Base-by-base conservation (phyloP, 2,329 filamentous ascomycete species). In the Blastomyces emzantsi region DNA sequence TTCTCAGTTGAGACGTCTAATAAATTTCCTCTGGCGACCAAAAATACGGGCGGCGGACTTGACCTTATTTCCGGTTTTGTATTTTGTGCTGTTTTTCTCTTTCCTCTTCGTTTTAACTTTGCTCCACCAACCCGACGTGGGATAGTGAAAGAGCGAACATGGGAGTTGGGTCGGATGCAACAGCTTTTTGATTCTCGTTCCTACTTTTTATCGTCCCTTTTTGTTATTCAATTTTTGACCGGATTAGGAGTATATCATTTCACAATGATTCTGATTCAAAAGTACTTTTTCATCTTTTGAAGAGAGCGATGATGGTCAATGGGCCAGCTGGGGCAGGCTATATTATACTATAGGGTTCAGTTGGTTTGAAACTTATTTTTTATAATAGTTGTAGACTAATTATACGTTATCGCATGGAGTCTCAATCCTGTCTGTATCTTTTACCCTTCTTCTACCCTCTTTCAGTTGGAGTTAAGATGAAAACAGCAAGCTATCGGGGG, bases 241-340 rank as follows among this genome's bases (percentile, higher is more conserved):
- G 60, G 52, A 28, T 47, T 22, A 28, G 25, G 67, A 63, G 67
- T 19, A 68, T 66, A 70, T 55, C 62, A 64, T 64, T 64, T 64
- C 60, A 51, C 22, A 51, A 4, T 28, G 4, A 28, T 28, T 22
- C 49, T 22, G n/a, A 7, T 51, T 47, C 22, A 51, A 51, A 51
- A 51, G 49, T 22, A 28, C 17, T 65, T 68, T 63, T 19, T 5
- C 36, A 39, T 39, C 9, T 36, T 58, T 58, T 43, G n/a, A 22
- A 58, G 56, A 28, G n/a, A 13, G 17, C 43, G n/a, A 45, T 22
- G 19, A 58, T 22, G 55, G 36, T 8, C 8, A 22, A 22, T 22
- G n/a, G 33, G 56, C 33, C 13, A 22, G 56, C 25, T 22, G 15
- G 8, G 11, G 9, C 25, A 3, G 39, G 13, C 41, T 45, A 45